Percentiles rank a stretch among this genome's conserved stretches.
Evolutionary conservation across 164 flowering plant species (phyloP).

Genomic region (Tetracentron sinense): DNA sequence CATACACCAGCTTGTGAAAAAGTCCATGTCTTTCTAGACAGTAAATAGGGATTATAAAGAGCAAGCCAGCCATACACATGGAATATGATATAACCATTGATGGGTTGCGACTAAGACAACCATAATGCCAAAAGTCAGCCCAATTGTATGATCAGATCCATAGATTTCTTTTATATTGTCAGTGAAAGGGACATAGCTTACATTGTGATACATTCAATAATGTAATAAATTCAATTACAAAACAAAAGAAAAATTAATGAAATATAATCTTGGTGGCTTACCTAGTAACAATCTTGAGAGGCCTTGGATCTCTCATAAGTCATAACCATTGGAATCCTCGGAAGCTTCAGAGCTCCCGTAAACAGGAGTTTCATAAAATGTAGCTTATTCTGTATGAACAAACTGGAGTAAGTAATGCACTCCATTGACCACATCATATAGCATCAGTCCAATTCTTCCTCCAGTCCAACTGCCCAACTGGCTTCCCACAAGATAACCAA

Average conservation of each 20-base stretch:
- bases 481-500: constrained; percentile 87
- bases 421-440: constrained; percentile 76
- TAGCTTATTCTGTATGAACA: constrained; percentile 30
- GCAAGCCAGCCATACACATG: no score
- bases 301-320: constrained; percentile 16
- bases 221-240: no score
- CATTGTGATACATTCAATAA: not conserved
- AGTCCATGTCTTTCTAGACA: no score
- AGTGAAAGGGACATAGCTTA: no score
- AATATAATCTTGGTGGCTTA: not conserved
- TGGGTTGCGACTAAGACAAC: no score
- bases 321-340: constrained; percentile 17
- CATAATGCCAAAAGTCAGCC: no score
- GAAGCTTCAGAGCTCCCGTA: constrained; percentile 31
- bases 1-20: no score
- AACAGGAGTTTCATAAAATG: constrained; percentile 18
- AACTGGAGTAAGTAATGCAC: constrained; percentile 55
- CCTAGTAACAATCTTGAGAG: constrained; percentile 12
- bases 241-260: constrained; percentile 1
- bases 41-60: no score
- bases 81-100: no score
- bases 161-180: no score
- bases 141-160: no score
- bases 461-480: constrained; percentile 91
- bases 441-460: constrained; percentile 86